A percentile compares a stretch with the other conserved stretches of the same genome.
These are phyloP conservation scores for Podospora fimiseda DNA, from an alignment of 495 filamentous ascomycete genomes.

Conservation along the genomic window DNA sequence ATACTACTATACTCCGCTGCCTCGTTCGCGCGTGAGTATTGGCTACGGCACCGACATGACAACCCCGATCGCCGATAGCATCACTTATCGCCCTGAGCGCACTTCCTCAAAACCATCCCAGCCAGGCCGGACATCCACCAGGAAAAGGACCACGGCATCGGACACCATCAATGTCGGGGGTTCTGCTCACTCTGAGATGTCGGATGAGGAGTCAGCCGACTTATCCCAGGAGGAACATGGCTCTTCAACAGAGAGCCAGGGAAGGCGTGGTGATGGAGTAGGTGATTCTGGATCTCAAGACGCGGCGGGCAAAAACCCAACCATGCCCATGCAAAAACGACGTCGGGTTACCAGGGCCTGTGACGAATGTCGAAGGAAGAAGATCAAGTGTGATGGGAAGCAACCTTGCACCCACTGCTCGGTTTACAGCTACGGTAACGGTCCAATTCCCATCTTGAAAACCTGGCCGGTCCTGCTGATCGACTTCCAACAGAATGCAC, in stretches of 20 bases:
- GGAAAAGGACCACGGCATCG: slow-evolving; percentile 12
- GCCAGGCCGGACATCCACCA: slow-evolving; percentile 16
- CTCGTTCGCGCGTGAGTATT: background rate
- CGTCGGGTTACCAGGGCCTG: slow-evolving; percentile 85
- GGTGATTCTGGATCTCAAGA: slow-evolving; percentile 12
- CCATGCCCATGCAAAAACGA: slow-evolving; percentile 71
- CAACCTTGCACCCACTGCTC: slow-evolving; percentile 97
- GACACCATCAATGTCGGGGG: slow-evolving; percentile 10
- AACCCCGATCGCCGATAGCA: slow-evolving; percentile 9
- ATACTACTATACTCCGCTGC: background rate
- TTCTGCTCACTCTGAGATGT: slow-evolving; percentile 25
- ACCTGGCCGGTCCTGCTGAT: slow-evolving; percentile 27
- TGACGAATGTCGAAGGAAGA: slow-evolving; percentile 94
- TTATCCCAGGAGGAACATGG: slow-evolving; percentile 26
- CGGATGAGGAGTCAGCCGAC: slow-evolving; percentile 30
- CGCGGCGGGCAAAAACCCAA: slow-evolving; percentile 21
- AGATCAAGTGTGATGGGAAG: slow-evolving; percentile 98
- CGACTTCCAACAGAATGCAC: slow-evolving; percentile 68
- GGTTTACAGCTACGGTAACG: slow-evolving; percentile 93
- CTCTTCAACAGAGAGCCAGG: slow-evolving; percentile 27
- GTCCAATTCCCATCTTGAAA: slow-evolving; percentile 4
- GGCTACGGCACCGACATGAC: slow-evolving; percentile 11
- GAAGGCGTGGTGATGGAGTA: slow-evolving; percentile 25
- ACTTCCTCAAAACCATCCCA: slow-evolving; percentile 21
- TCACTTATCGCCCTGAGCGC: slow-evolving; percentile 15